Evolutionary conservation across 148 eudicot genomes (phyloP), one percentile per base, ranked within the genome.

Genomic region (Rheum nobile): DNA sequence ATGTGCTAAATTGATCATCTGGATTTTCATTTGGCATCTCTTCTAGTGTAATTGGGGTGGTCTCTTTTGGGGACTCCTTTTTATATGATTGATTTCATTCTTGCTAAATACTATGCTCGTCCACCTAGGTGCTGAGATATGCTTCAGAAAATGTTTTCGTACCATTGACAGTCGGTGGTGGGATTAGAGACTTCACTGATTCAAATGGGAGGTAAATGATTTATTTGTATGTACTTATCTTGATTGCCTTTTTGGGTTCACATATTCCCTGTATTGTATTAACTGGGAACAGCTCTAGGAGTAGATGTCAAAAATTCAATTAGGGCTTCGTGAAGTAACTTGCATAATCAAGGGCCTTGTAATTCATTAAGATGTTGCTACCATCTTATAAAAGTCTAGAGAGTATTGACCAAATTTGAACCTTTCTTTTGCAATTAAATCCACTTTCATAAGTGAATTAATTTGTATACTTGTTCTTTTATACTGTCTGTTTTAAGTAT

Each of bases 141-240:
- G 77, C 96, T 70, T 95, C 99, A 65, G 93, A 95, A 82, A 91
- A 90, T 74, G 91, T 90, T 76, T 95, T 95, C 80, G 99, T 95
- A 71, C 99, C 97, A 59, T 81, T 95, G 77, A 95, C 97, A 47
- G 99, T 95, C 75, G 99, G 99, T 59, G 99, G 99, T 74, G 99
- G 99, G 69, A 95, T 95, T 37, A 84, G 99, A 82, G 99, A 95
- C 84, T 95, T 92, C 75, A 92, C 96, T 73, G 99, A 95, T 86
- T 93, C 82, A 78, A 87, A 81, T 83, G 99, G 99, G 75, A 92
- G 97, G 99, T 92, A 83, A 12, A 24, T 41, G 48, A 14, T 35
- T 41, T 19, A 22, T 0, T 28, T 9, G 16, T 21, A 4, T 43
- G 2, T 71, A 46, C 55, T 44, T 52, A 26, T 43, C 35, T 19